phyloP scores from a whole-genome alignment of 2,329 filamentous ascomycete genomes.

The Furcasterigmium furcatum region DNA sequence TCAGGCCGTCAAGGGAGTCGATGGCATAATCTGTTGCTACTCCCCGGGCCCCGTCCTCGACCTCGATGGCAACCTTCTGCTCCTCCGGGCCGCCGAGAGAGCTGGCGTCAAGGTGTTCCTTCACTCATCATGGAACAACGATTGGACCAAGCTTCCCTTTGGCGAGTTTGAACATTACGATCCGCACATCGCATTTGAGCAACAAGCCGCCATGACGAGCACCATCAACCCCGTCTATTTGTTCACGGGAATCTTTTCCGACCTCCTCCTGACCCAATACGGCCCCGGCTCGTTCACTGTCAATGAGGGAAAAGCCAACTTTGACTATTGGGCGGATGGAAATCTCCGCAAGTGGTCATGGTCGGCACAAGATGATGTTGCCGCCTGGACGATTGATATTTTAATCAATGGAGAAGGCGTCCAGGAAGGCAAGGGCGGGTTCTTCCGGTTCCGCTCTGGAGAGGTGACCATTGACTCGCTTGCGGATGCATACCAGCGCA shows the following conservation, averaged over 20 bases:
- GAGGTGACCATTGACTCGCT: constrained; percentile 4
- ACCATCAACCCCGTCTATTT: constrained; percentile 24
- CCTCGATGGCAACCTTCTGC: constrained; percentile 29
- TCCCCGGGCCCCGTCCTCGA: constrained; percentile 12
- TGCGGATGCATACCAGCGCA: constrained; percentile 3
- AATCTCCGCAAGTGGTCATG: constrained; percentile 3
- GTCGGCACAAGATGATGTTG: constrained; percentile 5
- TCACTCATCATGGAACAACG: constrained; percentile 25
- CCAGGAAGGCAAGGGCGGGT: constrained; percentile 5
- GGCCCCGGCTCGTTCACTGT: constrained; percentile 4
- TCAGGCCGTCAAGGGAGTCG: constrained; percentile 24
- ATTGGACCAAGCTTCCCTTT: constrained; percentile 23
- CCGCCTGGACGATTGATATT: constrained; percentile 4
- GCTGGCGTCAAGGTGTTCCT: constrained; percentile 25
- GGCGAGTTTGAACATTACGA: constrained; percentile 29
- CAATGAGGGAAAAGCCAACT: background rate
- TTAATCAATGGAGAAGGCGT: constrained; percentile 7
- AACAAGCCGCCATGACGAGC: constrained; percentile 21
- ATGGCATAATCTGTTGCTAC: constrained; percentile 29
- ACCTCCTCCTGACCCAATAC: constrained; percentile 15
- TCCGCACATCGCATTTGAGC: constrained; percentile 24
- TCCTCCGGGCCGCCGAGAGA: constrained; percentile 29
- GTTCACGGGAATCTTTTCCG: constrained; percentile 22
- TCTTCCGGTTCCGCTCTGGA: constrained; percentile 7
- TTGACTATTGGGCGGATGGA: constrained; percentile 5